Evolutionary conservation across 2,329 filamentous ascomycete genomes (phyloP).

Genomic region (Pseudopithomyces chartarum): DNA sequence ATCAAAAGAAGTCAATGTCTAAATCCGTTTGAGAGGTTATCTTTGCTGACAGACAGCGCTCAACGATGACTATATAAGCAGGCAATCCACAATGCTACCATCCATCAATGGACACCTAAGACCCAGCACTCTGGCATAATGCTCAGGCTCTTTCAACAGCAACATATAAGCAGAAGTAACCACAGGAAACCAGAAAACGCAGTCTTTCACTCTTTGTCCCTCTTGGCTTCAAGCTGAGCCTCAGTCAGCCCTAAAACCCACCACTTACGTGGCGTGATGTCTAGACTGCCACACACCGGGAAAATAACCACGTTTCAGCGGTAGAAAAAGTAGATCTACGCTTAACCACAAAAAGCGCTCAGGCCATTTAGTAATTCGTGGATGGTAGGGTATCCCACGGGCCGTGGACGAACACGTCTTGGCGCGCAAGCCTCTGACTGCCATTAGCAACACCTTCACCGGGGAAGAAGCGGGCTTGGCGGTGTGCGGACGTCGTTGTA

Average conservation of each 20-base stretch:
- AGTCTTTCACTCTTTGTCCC: background rate
- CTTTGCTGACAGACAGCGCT: background rate
- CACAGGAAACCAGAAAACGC: background rate
- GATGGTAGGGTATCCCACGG: background rate
- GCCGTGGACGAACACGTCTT: background rate
- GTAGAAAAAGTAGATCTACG: background rate
- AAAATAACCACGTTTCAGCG: background rate
- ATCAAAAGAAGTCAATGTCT: background rate
- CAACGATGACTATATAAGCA: background rate
- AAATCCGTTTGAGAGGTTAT: background rate
- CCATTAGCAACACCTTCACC: background rate
- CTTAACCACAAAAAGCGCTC: background rate
- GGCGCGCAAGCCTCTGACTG: background rate
- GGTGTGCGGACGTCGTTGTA: background rate
- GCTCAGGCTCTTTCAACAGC: background rate
- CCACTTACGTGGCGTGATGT: background rate
- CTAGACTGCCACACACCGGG: background rate
- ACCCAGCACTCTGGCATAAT: conserved; percentile 6
- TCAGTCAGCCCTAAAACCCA: conserved; percentile 7
- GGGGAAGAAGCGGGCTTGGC: background rate
- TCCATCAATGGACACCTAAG: background rate
- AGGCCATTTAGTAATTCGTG: background rate
- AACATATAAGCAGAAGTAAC: conserved; percentile 1
- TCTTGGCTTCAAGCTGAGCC: conserved; percentile 6
- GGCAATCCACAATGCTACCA: conserved; percentile 1